Conservation (phyloP, 1,284 basidiomycete genomes). For the Stereum hirsutum region DNA sequence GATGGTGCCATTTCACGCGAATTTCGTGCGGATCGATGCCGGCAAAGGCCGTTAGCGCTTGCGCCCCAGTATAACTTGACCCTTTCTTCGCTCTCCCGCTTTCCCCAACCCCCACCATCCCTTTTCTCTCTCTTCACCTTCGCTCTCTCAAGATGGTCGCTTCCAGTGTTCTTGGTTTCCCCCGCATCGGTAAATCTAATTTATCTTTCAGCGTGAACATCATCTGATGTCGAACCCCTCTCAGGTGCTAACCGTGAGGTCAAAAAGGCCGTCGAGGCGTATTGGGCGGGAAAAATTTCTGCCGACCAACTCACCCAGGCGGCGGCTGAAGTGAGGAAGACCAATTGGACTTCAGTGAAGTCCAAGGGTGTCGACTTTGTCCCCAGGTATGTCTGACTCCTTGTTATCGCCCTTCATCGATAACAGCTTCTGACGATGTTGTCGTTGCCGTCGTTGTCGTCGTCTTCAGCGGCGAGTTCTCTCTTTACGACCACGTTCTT, state of each 20-base stretch:
- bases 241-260: conserved; percentile 91
- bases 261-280: conserved; percentile 97
- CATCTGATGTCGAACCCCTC: not conserved
- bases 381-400: conserved; percentile 82
- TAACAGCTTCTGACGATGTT: conserved; percentile 5
- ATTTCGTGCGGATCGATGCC: not conserved
- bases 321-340: conserved; percentile 85
- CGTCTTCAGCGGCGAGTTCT: conserved; percentile 82
- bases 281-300: conserved; percentile 93
- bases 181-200: conserved; percentile 72
- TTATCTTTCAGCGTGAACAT: not conserved
- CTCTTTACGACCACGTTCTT: conserved; percentile 98
- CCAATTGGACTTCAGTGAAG: conserved; percentile 88
- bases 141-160: conserved; percentile 45
- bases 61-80: not conserved
- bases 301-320: conserved; percentile 86
- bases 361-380: conserved; percentile 84
- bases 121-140: conserved; percentile 19
- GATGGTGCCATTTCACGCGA: no score
- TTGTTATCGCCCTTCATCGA: no score
- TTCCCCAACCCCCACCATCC: conserved; percentile 15
- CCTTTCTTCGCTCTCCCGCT: not conserved
- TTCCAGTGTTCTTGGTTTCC: conserved; percentile 94
- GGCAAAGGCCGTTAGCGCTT: no score
- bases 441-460: conserved; percentile 9